A percentile compares a stretch with the other conserved stretches of the same genome.
Conservation (phyloP, 352 stramenopile species). For the Chrysophaeum taylorii region DNA sequence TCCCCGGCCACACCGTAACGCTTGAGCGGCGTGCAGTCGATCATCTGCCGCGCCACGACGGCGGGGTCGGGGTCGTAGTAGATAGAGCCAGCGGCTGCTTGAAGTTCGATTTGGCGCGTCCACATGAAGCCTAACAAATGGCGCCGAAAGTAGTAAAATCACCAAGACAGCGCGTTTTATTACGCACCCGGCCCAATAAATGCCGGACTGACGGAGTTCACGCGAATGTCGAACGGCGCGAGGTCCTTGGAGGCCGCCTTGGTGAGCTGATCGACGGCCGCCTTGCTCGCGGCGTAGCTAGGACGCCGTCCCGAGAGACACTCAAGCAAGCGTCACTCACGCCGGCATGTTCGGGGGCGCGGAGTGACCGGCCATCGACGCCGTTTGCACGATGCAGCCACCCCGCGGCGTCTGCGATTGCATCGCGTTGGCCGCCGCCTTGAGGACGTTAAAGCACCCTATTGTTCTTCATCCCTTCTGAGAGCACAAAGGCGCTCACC, state of each 20-base stretch:
- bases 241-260: background rate
- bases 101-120: conserved; percentile 6
- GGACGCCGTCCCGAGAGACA: too few relatives aligned
- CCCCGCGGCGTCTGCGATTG: background rate
- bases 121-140: conserved; percentile 13
- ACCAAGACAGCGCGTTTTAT: too few relatives aligned
- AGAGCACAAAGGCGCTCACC: too few relatives aligned
- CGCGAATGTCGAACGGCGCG: background rate
- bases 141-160: too few relatives aligned
- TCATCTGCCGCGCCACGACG: background rate
- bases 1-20: too few relatives aligned
- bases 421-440: background rate
- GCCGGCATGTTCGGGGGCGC: background rate
- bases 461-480: too few relatives aligned
- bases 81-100: background rate
- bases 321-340: too few relatives aligned
- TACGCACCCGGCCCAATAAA: background rate
- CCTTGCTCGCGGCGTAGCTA: conserved; percentile 5
- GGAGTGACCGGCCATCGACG: background rate
- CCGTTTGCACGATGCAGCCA: background rate
- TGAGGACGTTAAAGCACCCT: background rate
- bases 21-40: background rate
- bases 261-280: background rate
- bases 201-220: background rate
- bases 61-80: conserved; percentile 1